Evolutionary conservation across 345 rosid species (phyloP).

Genomic region (Melaleuca alternifolia): DNA sequence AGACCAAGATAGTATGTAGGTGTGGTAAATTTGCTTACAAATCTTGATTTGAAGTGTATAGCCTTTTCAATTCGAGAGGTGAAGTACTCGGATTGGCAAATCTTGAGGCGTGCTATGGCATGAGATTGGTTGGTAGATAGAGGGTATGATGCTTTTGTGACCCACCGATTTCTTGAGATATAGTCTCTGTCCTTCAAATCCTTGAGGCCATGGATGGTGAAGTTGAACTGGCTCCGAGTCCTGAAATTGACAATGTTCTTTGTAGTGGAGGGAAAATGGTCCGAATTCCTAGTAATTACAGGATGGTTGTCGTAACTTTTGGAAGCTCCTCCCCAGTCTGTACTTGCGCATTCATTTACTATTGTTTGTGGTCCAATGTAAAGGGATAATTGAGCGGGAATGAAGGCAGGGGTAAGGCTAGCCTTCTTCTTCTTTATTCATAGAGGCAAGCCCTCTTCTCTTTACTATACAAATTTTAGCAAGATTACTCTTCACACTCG

Average conservation of each 20-base stretch:
- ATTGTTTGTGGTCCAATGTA: neutral
- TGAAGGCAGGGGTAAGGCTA: neutral
- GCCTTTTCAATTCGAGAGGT: neutral
- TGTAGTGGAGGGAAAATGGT: neutral
- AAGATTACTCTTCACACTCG: neutral
- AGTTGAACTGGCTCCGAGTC: neutral
- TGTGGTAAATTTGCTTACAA: neutral
- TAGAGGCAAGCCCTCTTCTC: neutral
- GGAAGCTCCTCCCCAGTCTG: neutral
- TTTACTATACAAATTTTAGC: neutral
- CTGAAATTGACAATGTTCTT: neutral
- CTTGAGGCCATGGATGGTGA: neutral
- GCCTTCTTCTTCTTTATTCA: no score
- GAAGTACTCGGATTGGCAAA: neutral
- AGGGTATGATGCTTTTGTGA: neutral
- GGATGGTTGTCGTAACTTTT: neutral
- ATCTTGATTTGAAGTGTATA: neutral
- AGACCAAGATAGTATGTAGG: conserved; percentile 29
- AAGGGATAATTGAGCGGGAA: neutral
- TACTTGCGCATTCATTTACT: neutral
- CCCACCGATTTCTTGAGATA: neutral
- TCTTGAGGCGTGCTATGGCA: neutral
- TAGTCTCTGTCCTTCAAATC: neutral
- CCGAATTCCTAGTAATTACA: neutral
- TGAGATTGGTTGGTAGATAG: neutral